Evolutionary conservation across 495 filamentous ascomycete species (phyloP), one percentile per base, ranked within the genome.

Genomic region (Pyrenopolyporus hunteri): DNA sequence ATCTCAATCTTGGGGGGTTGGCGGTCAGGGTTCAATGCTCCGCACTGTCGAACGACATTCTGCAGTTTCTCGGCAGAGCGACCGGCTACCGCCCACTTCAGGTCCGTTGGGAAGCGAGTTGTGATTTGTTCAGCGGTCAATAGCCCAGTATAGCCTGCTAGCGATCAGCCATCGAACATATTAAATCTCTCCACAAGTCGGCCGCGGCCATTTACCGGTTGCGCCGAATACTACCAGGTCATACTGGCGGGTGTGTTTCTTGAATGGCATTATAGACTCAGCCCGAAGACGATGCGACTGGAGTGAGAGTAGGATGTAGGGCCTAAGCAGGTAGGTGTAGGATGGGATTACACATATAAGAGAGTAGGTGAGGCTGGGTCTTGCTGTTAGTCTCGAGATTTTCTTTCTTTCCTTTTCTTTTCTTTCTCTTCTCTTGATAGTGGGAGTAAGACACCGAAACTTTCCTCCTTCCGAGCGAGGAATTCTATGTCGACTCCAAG

Each of bases 41-140:
- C 84, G 67, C 90, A 80, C 51, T 88, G 82, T 59, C 84, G 73
- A n/a, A 83, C 82, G 19, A 96, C 73, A 16, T 74, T 67, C 58
- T 88, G 80, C 9, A 98, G 80, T 71, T 95, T 97, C 37, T 75
- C 70, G 19, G 77, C 74, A 6, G 90, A 93, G 22, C 93, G 88
- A 13, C 93, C 93, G 7, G 92, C 91, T 42, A 97, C 77, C 19
- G 92, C 93, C 93, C 93, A 98, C 78, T 85, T 92, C 19, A 96
- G 71, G 70, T 89, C 78, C 6, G 90, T 93, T 1, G 93, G 91
- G 1, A 90, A 81, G 51, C 84, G 74, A 32, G 82, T 82, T 33
- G 87, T 80, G 57, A 97, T 90, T 69, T 94, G 82, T 70, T 96
- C 86, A 35, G 87, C 89, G 29, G 84, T 87, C 22, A 89, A 76